phyloP scores from a whole-genome alignment of 2,329 filamentous ascomycete species.

The Botrytis sinoallii region DNA sequence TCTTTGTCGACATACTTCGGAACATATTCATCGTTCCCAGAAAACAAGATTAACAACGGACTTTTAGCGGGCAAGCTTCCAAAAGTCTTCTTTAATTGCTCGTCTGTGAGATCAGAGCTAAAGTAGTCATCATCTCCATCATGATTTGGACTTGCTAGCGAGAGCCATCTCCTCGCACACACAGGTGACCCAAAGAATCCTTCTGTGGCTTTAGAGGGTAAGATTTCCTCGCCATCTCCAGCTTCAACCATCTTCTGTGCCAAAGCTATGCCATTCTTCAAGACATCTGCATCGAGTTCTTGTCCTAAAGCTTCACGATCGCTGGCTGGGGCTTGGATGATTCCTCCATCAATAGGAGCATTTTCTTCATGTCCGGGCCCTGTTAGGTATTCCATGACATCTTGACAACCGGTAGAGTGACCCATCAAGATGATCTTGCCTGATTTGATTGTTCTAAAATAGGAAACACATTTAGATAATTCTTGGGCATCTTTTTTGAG shows the following conservation, averaged over 20 bases:
- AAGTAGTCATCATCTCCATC: slow-evolving; percentile 66
- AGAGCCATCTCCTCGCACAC: slow-evolving; percentile 56
- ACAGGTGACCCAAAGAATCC: slow-evolving; percentile 44
- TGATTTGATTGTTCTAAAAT: slow-evolving; percentile 44
- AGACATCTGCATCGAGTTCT: slow-evolving; percentile 40
- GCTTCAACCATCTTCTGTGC: slow-evolving; percentile 44
- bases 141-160: slow-evolving; percentile 52
- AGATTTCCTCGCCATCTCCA: slow-evolving; percentile 44
- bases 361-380: slow-evolving; percentile 37
- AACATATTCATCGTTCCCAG: slow-evolving; percentile 51
- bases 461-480: slow-evolving; percentile 46
- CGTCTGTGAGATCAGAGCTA: slow-evolving; percentile 57
- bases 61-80: slow-evolving; percentile 46
- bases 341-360: slow-evolving; percentile 53
- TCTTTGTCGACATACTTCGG: slow-evolving; percentile 47
- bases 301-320: slow-evolving; percentile 55
- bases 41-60: slow-evolving; percentile 49
- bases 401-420: slow-evolving; percentile 67
- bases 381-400: slow-evolving; percentile 61
- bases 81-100: slow-evolving; percentile 53
- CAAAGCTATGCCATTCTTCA: slow-evolving; percentile 37
- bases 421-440: slow-evolving; percentile 65
- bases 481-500: slow-evolving; percentile 49
- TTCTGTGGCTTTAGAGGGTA: slow-evolving; percentile 38
- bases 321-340: slow-evolving; percentile 64